These are phyloP conservation scores for Monilinia laxa DNA, from an alignment of 2,329 filamentous ascomycete species.

Conservation along the genomic window DNA sequence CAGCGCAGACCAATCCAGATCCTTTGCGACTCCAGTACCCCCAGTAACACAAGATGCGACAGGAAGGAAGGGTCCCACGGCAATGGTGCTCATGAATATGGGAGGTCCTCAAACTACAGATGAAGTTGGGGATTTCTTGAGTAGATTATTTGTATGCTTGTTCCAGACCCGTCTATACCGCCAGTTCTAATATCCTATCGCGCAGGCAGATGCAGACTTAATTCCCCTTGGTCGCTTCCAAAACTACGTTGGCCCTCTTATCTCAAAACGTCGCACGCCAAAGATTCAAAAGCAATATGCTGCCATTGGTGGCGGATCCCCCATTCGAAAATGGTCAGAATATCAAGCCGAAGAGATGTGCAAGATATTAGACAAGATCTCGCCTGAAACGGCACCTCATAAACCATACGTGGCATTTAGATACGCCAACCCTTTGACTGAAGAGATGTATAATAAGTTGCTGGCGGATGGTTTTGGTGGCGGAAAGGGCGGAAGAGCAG, in stretches of 20 bases:
- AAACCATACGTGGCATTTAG: constrained; percentile 97
- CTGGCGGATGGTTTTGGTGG: constrained; percentile 87
- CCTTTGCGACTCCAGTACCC: constrained; percentile 63
- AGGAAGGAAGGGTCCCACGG: constrained; percentile 76
- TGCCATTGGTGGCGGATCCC: constrained; percentile 94
- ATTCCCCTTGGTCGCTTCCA: constrained; percentile 95
- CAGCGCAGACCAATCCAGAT: constrained; percentile 43
- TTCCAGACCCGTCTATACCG: constrained; percentile 16
- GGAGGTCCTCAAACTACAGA: constrained; percentile 85
- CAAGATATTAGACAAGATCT: constrained; percentile 88
- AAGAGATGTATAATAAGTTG: constrained; percentile 84
- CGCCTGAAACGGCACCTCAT: constrained; percentile 90
- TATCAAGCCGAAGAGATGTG: constrained; percentile 94
- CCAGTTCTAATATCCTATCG: constrained; percentile 23
- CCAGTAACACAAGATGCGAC: constrained; percentile 77
- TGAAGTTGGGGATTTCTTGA: constrained; percentile 88
- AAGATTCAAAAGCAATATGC: constrained; percentile 97
- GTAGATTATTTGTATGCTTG: constrained; percentile 78
- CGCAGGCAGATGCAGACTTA: constrained; percentile 82
- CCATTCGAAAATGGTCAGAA: constrained; percentile 97
- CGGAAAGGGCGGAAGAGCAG: constrained; percentile 86
- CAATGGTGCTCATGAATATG: constrained; percentile 99
- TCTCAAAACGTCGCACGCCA: constrained; percentile 82
- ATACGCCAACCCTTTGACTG: constrained; percentile 89
- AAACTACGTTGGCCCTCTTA: constrained; percentile 83